Evolutionary conservation across 257 asterid species (phyloP).

Genomic region (Scutellaria galericulata): DNA sequence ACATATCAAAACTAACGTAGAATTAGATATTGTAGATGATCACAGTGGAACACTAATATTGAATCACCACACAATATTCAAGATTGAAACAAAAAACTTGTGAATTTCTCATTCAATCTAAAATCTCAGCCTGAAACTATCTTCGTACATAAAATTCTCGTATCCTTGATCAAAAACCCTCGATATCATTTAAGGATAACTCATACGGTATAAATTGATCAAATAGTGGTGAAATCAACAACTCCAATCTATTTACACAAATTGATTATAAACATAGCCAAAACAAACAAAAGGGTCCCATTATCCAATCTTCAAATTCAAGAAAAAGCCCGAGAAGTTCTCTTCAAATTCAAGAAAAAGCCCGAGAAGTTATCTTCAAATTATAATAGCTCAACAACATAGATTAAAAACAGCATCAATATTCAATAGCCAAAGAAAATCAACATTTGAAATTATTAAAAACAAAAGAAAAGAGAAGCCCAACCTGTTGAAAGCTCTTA

Average conservation of each 20-base stretch:
- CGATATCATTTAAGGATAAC: slow-evolving; percentile 3
- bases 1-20: too few relatives aligned
- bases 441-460: not conserved
- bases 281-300: not conserved
- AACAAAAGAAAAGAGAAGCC: not conserved
- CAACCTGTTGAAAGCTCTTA: slow-evolving; percentile 86
- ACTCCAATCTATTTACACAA: not conserved
- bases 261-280: not conserved
- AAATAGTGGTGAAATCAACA: not conserved
- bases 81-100: not conserved
- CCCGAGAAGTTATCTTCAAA: not conserved
- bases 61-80: not conserved
- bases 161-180: slow-evolving; percentile 4
- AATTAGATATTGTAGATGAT: too few relatives aligned
- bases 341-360: not conserved
- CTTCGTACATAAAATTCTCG: not conserved
- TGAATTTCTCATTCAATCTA: not conserved
- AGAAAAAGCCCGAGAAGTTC: not conserved
- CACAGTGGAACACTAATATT: not conserved
- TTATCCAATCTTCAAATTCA: not conserved
- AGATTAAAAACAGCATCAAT: not conserved
- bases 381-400: not conserved
- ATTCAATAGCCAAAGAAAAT: not conserved
- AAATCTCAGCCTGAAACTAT: not conserved
- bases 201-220: not conserved